These are phyloP conservation scores for Streptanthus diversifolius DNA, from an alignment of 345 rosid species.

Conservation along the genomic window DNA sequence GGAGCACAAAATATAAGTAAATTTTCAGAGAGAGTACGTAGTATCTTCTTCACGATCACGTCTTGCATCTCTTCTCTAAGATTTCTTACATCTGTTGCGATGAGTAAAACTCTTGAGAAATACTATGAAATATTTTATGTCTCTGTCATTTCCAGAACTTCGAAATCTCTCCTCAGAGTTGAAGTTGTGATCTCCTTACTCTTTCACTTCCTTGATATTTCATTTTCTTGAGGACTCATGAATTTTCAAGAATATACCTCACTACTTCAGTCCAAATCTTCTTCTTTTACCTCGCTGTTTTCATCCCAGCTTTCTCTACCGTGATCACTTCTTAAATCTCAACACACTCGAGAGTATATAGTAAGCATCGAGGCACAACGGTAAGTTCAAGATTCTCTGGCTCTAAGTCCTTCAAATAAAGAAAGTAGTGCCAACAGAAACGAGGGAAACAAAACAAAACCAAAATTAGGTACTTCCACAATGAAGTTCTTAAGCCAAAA, in stretches of 20 bases:
- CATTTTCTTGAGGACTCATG: neutral
- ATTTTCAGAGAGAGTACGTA: too few species aligned
- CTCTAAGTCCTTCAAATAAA: neutral
- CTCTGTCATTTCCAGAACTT: too few species aligned
- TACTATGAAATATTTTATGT: too few species aligned
- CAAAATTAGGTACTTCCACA: neutral
- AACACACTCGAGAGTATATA: neutral
- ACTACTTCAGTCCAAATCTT: slow-evolving; percentile 1
- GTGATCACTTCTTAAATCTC: neutral
- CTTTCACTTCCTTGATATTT: too few species aligned
- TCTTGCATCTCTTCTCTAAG: too few species aligned
- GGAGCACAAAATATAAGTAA: too few species aligned
- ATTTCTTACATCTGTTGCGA: too few species aligned
- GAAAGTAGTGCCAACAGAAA: neutral
- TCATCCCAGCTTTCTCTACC: neutral
- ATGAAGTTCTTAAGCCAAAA: neutral
- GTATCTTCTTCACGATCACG: too few species aligned
- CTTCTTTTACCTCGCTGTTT: neutral
- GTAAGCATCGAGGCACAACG: slow-evolving; percentile 2
- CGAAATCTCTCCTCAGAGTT: too few species aligned
- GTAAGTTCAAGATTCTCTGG: neutral
- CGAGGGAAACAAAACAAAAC: neutral
- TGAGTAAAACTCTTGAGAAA: too few species aligned
- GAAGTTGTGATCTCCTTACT: too few species aligned
- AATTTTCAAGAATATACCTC: neutral